phyloP scores from a whole-genome alignment of 495 filamentous ascomycete genomes.

The Lasiosphaeriaceae sp. region DNA sequence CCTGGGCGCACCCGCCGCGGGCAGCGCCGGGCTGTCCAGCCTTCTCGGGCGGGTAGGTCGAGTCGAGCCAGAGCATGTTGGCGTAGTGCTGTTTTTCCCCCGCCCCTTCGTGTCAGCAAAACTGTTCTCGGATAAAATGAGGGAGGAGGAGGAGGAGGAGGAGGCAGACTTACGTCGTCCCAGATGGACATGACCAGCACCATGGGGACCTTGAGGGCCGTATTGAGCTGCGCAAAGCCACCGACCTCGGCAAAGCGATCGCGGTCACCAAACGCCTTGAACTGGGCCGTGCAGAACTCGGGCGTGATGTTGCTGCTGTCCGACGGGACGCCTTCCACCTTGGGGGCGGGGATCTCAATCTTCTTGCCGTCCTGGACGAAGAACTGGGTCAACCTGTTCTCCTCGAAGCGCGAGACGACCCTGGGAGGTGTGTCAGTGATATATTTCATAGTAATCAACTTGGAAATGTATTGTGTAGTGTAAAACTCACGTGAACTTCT shows the following conservation, averaged over 20 bases:
- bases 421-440: slow-evolving; percentile 1
- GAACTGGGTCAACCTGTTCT: slow-evolving; percentile 60
- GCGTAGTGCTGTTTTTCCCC: slow-evolving; percentile 55
- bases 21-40: slow-evolving; percentile 55
- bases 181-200: slow-evolving; percentile 74
- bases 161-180: slow-evolving; percentile 52
- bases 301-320: slow-evolving; percentile 41
- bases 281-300: slow-evolving; percentile 26
- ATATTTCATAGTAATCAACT: background rate
- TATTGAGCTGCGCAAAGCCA: slow-evolving; percentile 55
- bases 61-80: slow-evolving; percentile 85
- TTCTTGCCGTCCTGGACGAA: slow-evolving; percentile 66
- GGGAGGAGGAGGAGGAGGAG: too few relatives aligned
- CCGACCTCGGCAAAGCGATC: slow-evolving; percentile 59
- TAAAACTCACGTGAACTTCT: slow-evolving; percentile 52
- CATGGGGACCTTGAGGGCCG: slow-evolving; percentile 57
- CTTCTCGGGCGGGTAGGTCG: slow-evolving; percentile 60
- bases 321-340: slow-evolving; percentile 20
- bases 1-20: slow-evolving; percentile 62
- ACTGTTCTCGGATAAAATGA: too few relatives aligned
- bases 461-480: background rate
- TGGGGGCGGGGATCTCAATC: slow-evolving; percentile 53
- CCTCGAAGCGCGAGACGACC: slow-evolving; percentile 66
- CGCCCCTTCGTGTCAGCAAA: too few relatives aligned
- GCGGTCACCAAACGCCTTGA: slow-evolving; percentile 40